phyloP scores from a whole-genome alignment of 2,329 filamentous ascomycete genomes.

The Seiridium unicorne region DNA sequence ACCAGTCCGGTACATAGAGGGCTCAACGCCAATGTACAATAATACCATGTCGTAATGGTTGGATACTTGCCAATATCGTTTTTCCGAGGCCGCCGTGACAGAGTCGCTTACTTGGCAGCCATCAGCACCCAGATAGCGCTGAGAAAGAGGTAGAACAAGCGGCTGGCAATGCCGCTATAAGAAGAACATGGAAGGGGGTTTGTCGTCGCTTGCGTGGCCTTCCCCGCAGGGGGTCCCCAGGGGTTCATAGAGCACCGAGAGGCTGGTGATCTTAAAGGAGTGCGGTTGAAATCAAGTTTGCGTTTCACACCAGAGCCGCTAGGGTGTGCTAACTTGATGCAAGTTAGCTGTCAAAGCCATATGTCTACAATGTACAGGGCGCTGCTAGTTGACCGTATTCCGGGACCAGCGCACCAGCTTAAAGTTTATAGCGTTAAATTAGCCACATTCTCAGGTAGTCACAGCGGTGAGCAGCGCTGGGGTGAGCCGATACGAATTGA shows the following conservation, averaged over 20 bases:
- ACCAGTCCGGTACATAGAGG: not conserved
- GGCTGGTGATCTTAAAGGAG: not conserved
- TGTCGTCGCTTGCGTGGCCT: not conserved
- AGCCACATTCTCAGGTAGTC: not conserved
- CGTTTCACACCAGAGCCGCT: not conserved
- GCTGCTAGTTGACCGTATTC: too few relatives aligned
- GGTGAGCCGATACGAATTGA: too few relatives aligned
- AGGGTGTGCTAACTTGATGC: not conserved
- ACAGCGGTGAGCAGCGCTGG: not conserved
- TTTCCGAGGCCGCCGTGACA: not conserved
- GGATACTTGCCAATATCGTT: not conserved
- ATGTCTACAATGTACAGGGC: too few relatives aligned
- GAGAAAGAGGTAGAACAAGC: too few relatives aligned
- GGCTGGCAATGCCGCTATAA: too few relatives aligned
- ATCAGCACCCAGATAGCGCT: too few relatives aligned
- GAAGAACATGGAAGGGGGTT: not conserved
- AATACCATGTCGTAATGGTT: not conserved
- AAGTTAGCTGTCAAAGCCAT: not conserved
- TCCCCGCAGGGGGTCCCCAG: not conserved
- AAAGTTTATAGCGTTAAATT: not conserved
- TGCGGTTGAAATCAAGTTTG: not conserved
- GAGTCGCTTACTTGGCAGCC: not conserved
- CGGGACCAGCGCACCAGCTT: not conserved
- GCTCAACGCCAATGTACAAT: not conserved
- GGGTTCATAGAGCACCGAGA: not conserved